These are phyloP conservation scores for Tylopilus intermedius DNA, from an alignment of 768 basidiomycete genomes.

Conservation along the genomic window DNA sequence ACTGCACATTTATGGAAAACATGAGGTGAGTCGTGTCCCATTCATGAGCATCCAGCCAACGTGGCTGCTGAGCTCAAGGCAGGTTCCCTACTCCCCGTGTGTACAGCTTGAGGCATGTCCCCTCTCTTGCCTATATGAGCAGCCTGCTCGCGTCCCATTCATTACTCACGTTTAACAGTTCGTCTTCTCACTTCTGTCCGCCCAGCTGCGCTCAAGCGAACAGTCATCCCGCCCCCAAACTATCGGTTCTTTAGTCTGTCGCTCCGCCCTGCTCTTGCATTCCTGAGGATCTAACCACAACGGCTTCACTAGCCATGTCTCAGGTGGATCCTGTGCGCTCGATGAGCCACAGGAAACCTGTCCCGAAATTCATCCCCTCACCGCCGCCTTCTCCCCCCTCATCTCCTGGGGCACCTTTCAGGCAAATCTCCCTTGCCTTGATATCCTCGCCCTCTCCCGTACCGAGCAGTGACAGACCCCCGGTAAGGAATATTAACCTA, in stretches of 20 bases:
- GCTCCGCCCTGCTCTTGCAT: conserved; percentile 8
- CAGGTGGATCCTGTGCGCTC: conserved; percentile 27
- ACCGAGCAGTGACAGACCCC: conserved; percentile 24
- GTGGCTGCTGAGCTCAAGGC: conserved; percentile 34
- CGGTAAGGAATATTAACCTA: conserved; percentile 21
- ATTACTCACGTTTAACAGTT: conserved; percentile 26
- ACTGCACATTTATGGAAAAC: conserved; percentile 33
- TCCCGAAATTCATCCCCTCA: conserved; percentile 61
- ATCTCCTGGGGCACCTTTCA: conserved; percentile 32
- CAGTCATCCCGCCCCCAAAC: conserved; percentile 14
- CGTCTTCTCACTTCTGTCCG: conserved; percentile 26
- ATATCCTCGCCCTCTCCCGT: conserved; percentile 19
- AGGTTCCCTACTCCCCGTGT: conserved; percentile 26
- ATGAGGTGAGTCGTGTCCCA: conserved; percentile 34
- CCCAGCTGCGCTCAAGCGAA: conserved; percentile 22
- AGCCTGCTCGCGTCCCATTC: conserved; percentile 21
- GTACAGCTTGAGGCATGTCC: conserved; percentile 30
- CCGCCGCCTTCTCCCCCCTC: conserved; percentile 43
- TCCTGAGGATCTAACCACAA: conserved; percentile 1
- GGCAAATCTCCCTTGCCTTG: conserved; percentile 28
- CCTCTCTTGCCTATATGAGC: conserved; percentile 29
- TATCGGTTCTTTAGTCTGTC: conserved; percentile 8
- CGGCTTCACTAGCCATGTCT: conserved; percentile 21
- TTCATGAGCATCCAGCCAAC: conserved; percentile 30
- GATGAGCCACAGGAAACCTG: conserved; percentile 70